Evolutionary conservation across 441 rosid species (phyloP).

Genomic region (Brassica hybrid): DNA sequence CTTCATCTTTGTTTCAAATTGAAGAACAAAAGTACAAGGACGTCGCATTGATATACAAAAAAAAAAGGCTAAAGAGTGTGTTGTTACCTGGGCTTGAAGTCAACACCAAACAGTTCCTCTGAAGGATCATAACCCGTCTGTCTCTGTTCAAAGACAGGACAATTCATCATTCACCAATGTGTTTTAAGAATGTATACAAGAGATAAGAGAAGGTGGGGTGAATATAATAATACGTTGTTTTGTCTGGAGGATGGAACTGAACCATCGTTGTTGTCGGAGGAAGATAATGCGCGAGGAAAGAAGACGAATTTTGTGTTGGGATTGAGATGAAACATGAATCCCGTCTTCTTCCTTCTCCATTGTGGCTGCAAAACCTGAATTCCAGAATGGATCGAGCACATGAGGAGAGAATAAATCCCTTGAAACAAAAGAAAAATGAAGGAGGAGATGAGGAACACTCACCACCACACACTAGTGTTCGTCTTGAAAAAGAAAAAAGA

Average conservation of each 20-base stretch:
- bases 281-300: constrained; percentile 48
- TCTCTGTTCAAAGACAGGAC: constrained; percentile 29
- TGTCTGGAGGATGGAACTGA: constrained; percentile 49
- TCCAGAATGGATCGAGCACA: constrained; percentile 48
- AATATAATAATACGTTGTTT: constrained; percentile 45
- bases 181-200: constrained; percentile 13
- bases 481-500: background rate
- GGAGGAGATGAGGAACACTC: constrained; percentile 13
- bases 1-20: too few relatives aligned
- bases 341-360: constrained; percentile 38
- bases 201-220: constrained; percentile 15
- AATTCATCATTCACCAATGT: constrained; percentile 17
- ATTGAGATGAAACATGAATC: constrained; percentile 33
- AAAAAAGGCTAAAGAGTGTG: background rate
- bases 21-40: too few relatives aligned
- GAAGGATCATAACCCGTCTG: constrained; percentile 85
- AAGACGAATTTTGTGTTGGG: constrained; percentile 44
- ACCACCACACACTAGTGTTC: constrained; percentile 35
- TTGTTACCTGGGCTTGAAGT: constrained; percentile 60
- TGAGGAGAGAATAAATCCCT: constrained; percentile 26
- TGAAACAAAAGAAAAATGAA: background rate
- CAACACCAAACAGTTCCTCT: constrained; percentile 72
- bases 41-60: background rate
- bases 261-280: constrained; percentile 53
- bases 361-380: constrained; percentile 48